phyloP scores from a whole-genome alignment of 176 grass and related monocot genomes.

The Rhipidocladum racemiflorum region DNA sequence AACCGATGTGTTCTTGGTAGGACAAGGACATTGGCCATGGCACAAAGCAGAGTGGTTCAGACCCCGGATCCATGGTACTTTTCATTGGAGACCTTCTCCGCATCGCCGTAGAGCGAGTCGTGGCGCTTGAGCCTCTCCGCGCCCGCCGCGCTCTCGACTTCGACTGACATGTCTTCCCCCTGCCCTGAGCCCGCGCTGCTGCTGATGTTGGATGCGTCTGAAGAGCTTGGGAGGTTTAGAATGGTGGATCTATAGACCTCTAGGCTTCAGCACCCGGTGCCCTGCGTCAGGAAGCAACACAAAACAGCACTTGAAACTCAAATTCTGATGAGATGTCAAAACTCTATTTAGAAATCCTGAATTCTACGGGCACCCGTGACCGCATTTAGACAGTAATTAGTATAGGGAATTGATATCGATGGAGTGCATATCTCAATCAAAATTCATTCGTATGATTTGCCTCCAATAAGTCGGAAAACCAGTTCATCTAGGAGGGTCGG shows the following conservation, averaged over 20 bases:
- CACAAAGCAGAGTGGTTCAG: neutral
- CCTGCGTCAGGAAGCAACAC: neutral
- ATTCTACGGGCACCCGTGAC: neutral
- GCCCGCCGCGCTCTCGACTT: neutral
- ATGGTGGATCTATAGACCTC: neutral
- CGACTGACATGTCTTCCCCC: slow-evolving; percentile 8
- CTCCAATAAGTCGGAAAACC: neutral
- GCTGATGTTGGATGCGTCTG: neutral
- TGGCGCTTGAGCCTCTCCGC: slow-evolving; percentile 16
- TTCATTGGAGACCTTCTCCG: slow-evolving; percentile 44
- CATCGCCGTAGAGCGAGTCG: slow-evolving; percentile 54
- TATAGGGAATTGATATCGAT: neutral
- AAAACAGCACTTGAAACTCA: neutral
- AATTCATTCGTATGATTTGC: neutral
- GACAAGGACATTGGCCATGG: neutral
- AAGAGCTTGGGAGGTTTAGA: neutral
- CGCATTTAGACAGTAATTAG: neutral
- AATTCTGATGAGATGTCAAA: neutral
- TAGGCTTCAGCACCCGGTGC: neutral
- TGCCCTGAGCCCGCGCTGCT: neutral
- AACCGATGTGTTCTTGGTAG: neutral
- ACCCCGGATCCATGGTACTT: slow-evolving; percentile 35
- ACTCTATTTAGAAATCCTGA: too few species aligned
- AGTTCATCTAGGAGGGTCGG: neutral
- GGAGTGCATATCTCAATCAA: neutral